Base-by-base conservation (phyloP, 2,329 filamentous ascomycete species). In the Stemphylium vesicarium region DNA sequence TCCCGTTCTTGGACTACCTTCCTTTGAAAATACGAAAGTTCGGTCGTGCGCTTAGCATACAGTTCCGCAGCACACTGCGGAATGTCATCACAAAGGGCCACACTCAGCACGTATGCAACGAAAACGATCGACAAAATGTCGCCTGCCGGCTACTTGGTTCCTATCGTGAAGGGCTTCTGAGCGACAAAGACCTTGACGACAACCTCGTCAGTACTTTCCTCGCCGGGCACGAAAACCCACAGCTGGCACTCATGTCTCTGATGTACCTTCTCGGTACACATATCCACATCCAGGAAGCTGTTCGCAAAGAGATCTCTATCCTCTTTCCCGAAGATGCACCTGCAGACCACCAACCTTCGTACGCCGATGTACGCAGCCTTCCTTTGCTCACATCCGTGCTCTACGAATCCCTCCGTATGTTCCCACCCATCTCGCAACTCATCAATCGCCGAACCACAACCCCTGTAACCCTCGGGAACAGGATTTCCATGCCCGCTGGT, bases 361-460 rank as follows among this genome's bases (percentile, higher is more conserved):
- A 69, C 37, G 16, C 48, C 11, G 55, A 65, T 2, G 50, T 77
- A 20, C 69, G 75, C 37, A 67, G 72, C 31, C 68, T 81, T 24
- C 79, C 80, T 0, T 74, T 75, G 29, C 68, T 83, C 5, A 79
- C 76, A 1, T 69, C 80, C 0, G 72, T 79, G 20, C 68, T 82
- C 16, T 78, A 79, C 57, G 81, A 83, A 47, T 68, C 73, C 18
- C 73, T 83, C 11, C 78, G 81, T 2, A 71, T 83, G 40, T 81
- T 79, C 51, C 81, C 81, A 0, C 80, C 81, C 7, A 77, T 83
- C 45, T 77, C 74, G 0, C 80, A 82, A 53, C 71, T 83, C 37
- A 78, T 82, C 59, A 83, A 83, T 49, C 75, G 80, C 5, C 47
- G 64, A 22, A 74, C 75, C 4, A 75, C 74, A 0, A 57, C 61